These are phyloP conservation scores for Eimeria necatrix DNA, from an alignment of 169 alveolate species.

Conservation along the genomic window DNA sequence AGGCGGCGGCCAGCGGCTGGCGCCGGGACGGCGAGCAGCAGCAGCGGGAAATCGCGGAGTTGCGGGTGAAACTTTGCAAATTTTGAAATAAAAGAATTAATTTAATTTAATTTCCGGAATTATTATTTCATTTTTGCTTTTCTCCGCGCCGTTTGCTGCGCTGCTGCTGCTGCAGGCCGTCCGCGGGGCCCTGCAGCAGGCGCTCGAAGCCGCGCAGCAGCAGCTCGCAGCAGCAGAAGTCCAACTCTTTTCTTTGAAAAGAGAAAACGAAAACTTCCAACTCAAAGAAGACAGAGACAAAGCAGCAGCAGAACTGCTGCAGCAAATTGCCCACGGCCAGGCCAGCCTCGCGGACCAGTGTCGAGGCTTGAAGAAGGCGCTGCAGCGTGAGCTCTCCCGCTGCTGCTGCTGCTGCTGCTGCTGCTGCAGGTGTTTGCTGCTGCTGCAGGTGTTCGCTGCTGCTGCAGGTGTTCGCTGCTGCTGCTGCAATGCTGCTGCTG, in stretches of 20 bases:
- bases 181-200: background rate
- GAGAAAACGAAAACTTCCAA: background rate
- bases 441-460: too few species aligned
- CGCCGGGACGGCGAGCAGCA: background rate
- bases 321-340: background rate
- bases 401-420: background rate
- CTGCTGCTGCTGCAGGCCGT: background rate
- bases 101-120: too few species aligned
- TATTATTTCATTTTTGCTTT: too few species aligned
- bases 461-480: background rate
- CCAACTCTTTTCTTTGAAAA: background rate
- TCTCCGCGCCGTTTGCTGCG: too few species aligned
- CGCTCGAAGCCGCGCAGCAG: background rate
- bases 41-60: constrained; percentile 17
- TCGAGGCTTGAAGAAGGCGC: background rate
- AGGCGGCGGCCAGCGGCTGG: background rate
- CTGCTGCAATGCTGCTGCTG: background rate
- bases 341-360: background rate
- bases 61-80: background rate
- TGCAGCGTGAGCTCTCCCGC: background rate
- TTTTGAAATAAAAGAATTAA: too few species aligned
- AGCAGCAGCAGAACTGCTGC: background rate
- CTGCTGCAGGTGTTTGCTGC: too few species aligned
- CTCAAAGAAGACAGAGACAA: background rate
- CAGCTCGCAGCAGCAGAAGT: background rate